Evolutionary conservation across 1,284 basidiomycete species (phyloP).

Genomic region (Exsudoporus floridanus): DNA sequence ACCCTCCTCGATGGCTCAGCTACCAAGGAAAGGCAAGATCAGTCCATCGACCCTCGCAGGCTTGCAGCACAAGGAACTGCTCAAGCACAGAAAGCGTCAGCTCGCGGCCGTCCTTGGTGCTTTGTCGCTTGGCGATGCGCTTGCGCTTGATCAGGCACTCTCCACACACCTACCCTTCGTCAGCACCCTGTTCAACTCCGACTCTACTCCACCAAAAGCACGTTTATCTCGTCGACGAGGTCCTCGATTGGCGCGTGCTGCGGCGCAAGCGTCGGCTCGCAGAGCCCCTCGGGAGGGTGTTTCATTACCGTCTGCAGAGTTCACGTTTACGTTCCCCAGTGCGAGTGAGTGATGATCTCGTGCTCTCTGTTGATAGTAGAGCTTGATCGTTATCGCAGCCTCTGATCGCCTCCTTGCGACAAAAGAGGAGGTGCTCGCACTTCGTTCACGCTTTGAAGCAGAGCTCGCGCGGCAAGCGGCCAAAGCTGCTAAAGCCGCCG

Average conservation of each 20-base stretch:
- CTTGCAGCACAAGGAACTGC: constrained; percentile 69
- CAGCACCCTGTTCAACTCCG: constrained; percentile 28
- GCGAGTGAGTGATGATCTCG: constrained; percentile 59
- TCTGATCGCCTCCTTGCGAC: constrained; percentile 66
- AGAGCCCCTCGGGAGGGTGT: constrained; percentile 30
- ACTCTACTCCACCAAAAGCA: constrained; percentile 34
- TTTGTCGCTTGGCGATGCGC: constrained; percentile 58
- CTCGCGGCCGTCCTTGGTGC: constrained; percentile 65
- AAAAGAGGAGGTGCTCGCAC: constrained; percentile 60
- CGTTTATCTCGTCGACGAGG: constrained; percentile 39
- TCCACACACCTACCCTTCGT: constrained; percentile 58
- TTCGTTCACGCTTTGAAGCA: constrained; percentile 66
- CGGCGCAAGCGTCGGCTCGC: constrained; percentile 26
- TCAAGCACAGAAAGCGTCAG: constrained; percentile 65
- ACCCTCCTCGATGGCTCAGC: constrained; percentile 20
- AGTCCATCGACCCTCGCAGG: constrained; percentile 63
- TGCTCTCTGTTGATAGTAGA: constrained; percentile 23
- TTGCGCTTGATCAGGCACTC: constrained; percentile 73
- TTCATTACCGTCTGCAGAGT: constrained; percentile 49
- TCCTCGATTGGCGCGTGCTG: constrained; percentile 44
- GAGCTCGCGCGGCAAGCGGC: constrained; percentile 68
- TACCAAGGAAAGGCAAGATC: constrained; percentile 48
- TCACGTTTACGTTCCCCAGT: constrained; percentile 60
- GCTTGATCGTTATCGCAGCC: constrained; percentile 45
- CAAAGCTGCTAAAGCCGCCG: constrained; percentile 49